Percentiles rank a stretch among this genome's conserved stretches.
Evolutionary conservation across 2,329 filamentous ascomycete species (phyloP).

Genomic region (Talaromyces piceae): DNA sequence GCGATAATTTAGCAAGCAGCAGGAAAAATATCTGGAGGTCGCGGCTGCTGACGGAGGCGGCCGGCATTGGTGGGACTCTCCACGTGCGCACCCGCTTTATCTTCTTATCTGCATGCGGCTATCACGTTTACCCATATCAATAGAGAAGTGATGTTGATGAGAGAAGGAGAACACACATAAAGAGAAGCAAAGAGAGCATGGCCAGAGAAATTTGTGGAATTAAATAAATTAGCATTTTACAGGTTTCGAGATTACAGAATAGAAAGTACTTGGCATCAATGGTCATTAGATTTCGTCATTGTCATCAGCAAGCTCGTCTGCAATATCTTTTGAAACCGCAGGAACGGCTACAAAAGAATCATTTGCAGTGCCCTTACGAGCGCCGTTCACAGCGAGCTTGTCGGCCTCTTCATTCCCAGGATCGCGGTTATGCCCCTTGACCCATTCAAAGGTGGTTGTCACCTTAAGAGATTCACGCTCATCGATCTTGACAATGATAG

Average conservation of each 20-base stretch:
- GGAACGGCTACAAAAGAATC: not conserved
- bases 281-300: not conserved
- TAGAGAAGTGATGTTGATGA: not conserved
- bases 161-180: not conserved
- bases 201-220: too few species aligned
- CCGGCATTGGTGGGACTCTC: not conserved
- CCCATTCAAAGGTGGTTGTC: slow-evolving; percentile 70
- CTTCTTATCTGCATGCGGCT: not conserved
- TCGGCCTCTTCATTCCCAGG: slow-evolving; percentile 77
- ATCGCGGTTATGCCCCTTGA: slow-evolving; percentile 74
- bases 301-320: slow-evolving; percentile 7
- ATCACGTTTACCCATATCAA: not conserved
- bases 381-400: slow-evolving; percentile 62
- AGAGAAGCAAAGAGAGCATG: too few species aligned
- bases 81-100: not conserved
- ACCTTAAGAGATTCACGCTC: slow-evolving; percentile 55
- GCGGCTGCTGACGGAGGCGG: not conserved
- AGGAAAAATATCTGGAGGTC: too few species aligned
- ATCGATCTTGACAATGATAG: slow-evolving; percentile 63
- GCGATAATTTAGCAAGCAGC: too few species aligned
- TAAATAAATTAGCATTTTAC: too few species aligned
- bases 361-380: slow-evolving; percentile 34
- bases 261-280: not conserved
- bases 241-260: too few species aligned
- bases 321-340: slow-evolving; percentile 1